These are phyloP conservation scores for Trichopus zeylanicus DNA, from an alignment of 116 monocot species.

Conservation along the genomic window DNA sequence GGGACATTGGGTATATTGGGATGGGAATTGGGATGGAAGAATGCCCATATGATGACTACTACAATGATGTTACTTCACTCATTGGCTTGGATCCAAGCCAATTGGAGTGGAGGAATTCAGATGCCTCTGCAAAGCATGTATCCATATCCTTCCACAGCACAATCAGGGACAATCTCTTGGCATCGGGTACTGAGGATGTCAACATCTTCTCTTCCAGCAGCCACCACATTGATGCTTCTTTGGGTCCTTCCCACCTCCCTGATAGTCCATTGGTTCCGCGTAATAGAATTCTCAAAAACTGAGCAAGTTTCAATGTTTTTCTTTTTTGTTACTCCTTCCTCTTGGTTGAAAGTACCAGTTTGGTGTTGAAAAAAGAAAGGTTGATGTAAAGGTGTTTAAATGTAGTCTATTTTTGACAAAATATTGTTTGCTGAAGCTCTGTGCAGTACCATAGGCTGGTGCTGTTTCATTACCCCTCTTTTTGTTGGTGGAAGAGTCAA, in stretches of 20 bases:
- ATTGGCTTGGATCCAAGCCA: conserved; percentile 36
- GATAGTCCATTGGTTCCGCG: neutral
- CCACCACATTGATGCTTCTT: neutral
- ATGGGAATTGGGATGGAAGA: too few relatives aligned
- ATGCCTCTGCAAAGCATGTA: conserved; percentile 50
- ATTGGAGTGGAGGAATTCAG: conserved; percentile 41
- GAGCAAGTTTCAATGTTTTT: neutral
- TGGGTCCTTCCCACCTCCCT: neutral
- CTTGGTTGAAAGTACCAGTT: too few relatives aligned
- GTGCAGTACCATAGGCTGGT: too few relatives aligned
- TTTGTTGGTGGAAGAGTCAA: too few relatives aligned
- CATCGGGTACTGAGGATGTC: conserved; percentile 6
- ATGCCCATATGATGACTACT: conserved; percentile 56
- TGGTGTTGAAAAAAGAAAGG: too few relatives aligned
- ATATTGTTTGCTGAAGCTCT: too few relatives aligned
- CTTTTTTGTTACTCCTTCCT: too few relatives aligned
- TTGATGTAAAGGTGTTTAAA: too few relatives aligned
- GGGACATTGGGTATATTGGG: conserved; percentile 35
- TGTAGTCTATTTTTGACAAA: too few relatives aligned
- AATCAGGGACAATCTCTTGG: conserved; percentile 33
- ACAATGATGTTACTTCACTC: conserved; percentile 24
- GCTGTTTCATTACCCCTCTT: too few relatives aligned
- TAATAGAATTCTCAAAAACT: neutral
- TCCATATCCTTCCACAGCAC: conserved; percentile 68
- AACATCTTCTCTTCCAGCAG: neutral